phyloP scores from a whole-genome alignment of 2,329 filamentous ascomycete genomes.

The Bipolaris cookei region DNA sequence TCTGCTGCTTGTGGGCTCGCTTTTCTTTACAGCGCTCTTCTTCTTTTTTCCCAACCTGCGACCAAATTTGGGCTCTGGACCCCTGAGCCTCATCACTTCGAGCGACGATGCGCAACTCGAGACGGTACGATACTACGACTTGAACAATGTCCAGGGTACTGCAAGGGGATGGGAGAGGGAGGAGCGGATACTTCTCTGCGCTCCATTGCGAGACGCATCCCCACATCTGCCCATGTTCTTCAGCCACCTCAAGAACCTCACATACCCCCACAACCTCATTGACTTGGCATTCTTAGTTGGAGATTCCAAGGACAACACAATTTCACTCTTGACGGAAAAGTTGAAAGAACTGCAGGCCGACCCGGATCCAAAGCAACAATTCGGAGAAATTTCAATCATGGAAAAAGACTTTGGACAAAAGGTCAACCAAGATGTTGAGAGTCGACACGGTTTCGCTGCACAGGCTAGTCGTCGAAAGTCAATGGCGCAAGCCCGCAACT shows the following conservation, averaged over 20 bases:
- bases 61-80: constrained; percentile 64
- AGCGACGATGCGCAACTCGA: constrained; percentile 80
- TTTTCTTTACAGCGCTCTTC: constrained; percentile 68
- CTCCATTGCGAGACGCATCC: constrained; percentile 90
- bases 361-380: constrained; percentile 78
- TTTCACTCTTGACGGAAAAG: constrained; percentile 75
- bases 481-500: constrained; percentile 98
- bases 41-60: constrained; percentile 78
- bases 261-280: constrained; percentile 94
- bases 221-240: constrained; percentile 98
- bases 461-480: constrained; percentile 92
- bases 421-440: constrained; percentile 97
- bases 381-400: constrained; percentile 95
- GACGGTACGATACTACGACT: constrained; percentile 95
- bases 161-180: constrained; percentile 94
- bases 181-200: constrained; percentile 92
- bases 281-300: constrained; percentile 96
- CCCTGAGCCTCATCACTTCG: constrained; percentile 72
- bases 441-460: constrained; percentile 93
- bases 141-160: constrained; percentile 88
- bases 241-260: constrained; percentile 93
- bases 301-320: constrained; percentile 92
- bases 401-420: constrained; percentile 99
- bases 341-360: constrained; percentile 81
- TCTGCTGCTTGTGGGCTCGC: constrained; percentile 63